A percentile compares a stretch with the other conserved stretches of the same genome.
These are phyloP conservation scores for Cladosporium sp. DNA, from an alignment of 2,329 filamentous ascomycete species.

Conservation along the genomic window DNA sequence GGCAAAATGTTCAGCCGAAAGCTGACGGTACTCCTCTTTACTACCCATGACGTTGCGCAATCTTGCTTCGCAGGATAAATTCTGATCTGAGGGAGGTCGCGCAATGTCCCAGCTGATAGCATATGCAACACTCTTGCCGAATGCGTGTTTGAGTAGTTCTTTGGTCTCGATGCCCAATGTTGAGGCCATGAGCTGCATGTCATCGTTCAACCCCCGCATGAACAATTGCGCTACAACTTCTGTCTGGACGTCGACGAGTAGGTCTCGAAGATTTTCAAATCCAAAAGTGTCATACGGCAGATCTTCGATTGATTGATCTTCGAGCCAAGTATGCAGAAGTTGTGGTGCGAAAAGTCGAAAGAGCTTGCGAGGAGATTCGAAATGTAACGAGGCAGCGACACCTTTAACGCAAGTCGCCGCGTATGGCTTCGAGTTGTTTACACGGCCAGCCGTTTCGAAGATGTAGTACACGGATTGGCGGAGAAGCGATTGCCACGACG, in stretches of 20 bases:
- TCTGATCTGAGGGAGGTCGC: constrained; percentile 39
- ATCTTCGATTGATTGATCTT: constrained; percentile 58
- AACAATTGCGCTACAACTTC: constrained; percentile 79
- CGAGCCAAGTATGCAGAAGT: constrained; percentile 86
- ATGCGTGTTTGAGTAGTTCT: constrained; percentile 65
- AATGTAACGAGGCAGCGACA: constrained; percentile 64
- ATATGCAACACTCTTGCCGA: constrained; percentile 80
- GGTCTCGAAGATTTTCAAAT: constrained; percentile 66
- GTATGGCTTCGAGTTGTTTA: constrained; percentile 65
- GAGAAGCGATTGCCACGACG: constrained; percentile 80
- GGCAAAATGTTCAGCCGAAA: constrained; percentile 69
- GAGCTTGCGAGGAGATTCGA: constrained; percentile 67
- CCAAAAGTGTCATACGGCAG: constrained; percentile 87
- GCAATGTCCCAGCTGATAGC: constrained; percentile 74
- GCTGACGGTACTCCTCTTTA: constrained; percentile 58
- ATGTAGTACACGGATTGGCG: constrained; percentile 89
- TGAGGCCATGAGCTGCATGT: constrained; percentile 60
- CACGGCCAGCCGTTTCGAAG: constrained; percentile 81
- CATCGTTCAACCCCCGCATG: constrained; percentile 73
- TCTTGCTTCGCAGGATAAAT: constrained; percentile 58
- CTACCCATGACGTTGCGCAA: constrained; percentile 70
- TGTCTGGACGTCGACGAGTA: constrained; percentile 69
- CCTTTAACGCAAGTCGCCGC: constrained; percentile 69
- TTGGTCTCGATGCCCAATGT: constrained; percentile 56
- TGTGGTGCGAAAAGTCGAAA: constrained; percentile 87